A percentile compares a stretch with the other conserved stretches of the same genome.
These are phyloP conservation scores for Madurella mycetomatis DNA, from an alignment of 2,329 filamentous ascomycete species.

Conservation along the genomic window DNA sequence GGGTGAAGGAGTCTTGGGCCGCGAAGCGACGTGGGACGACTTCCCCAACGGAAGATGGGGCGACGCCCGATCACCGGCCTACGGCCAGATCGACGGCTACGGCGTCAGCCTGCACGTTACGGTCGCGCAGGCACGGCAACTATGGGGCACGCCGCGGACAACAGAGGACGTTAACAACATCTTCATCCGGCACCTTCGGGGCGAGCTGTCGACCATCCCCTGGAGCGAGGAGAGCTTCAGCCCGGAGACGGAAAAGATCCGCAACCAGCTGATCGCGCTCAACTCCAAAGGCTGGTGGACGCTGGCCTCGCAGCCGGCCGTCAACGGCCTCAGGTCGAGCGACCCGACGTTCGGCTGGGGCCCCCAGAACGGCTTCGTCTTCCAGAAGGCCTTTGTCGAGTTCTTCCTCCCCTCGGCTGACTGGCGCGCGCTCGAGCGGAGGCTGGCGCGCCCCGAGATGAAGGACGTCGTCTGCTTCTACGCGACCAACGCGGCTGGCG, in stretches of 20 bases:
- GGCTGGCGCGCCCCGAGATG: constrained; percentile 55
- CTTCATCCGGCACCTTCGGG: constrained; percentile 76
- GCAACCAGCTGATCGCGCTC: constrained; percentile 66
- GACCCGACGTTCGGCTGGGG: constrained; percentile 90
- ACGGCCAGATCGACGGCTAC: constrained; percentile 97
- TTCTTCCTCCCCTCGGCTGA: constrained; percentile 78
- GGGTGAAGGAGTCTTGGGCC: constrained; percentile 80
- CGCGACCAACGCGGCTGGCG: constrained; percentile 72
- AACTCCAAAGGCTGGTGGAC: constrained; percentile 92
- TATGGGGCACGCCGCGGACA: constrained; percentile 78
- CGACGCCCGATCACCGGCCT: constrained; percentile 86
- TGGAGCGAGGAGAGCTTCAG: constrained; percentile 91
- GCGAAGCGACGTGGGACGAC: constrained; percentile 98
- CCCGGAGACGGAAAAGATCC: constrained; percentile 79
- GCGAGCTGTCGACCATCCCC: constrained; percentile 74
- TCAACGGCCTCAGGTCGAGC: constrained; percentile 75
- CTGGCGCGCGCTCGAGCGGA: constrained; percentile 62
- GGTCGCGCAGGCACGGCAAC: constrained; percentile 71
- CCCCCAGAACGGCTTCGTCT: constrained; percentile 86
- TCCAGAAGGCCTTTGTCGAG: constrained; percentile 97
- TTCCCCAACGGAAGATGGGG: constrained; percentile 96
- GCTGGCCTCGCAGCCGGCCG: constrained; percentile 88
- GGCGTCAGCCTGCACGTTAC: constrained; percentile 92
- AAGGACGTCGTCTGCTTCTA: constrained; percentile 78
- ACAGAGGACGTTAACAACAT: constrained; percentile 69